These are phyloP conservation scores for Syncephalis fuscata DNA, from an alignment of 371 early-diverging fungal genomes.

Conservation along the genomic window DNA sequence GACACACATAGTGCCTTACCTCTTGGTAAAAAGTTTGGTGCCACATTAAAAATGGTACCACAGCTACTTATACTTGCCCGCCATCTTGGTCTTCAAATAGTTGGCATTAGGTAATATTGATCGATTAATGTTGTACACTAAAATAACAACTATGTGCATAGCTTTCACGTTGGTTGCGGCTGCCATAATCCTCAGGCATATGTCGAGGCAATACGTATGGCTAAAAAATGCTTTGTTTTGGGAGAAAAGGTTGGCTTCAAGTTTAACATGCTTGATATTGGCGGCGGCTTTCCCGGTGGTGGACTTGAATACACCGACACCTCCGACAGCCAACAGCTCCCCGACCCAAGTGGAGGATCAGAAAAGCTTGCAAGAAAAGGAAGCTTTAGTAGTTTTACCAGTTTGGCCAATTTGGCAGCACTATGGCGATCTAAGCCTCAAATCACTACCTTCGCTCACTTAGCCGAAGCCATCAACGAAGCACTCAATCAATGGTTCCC, in stretches of 20 bases:
- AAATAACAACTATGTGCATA: slow-evolving; percentile 21
- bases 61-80: slow-evolving; percentile 55
- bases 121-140: slow-evolving; percentile 5
- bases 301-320: slow-evolving; percentile 11
- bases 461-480: slow-evolving; percentile 31
- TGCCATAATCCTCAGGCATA: slow-evolving; percentile 81
- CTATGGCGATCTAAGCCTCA: too few species aligned
- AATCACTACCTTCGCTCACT: slow-evolving; percentile 25
- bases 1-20: slow-evolving; percentile 83
- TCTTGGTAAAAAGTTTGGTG: slow-evolving; percentile 94
- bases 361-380: too few species aligned
- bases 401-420: too few species aligned
- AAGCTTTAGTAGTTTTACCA: too few species aligned
- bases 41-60: slow-evolving; percentile 49
- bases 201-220: slow-evolving; percentile 71
- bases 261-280: slow-evolving; percentile 77
- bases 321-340: too few species aligned
- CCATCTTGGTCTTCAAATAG: slow-evolving; percentile 62
- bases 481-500: slow-evolving; percentile 46
- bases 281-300: slow-evolving; percentile 88
- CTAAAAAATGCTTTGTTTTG: slow-evolving; percentile 74
- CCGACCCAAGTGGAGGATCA: too few species aligned
- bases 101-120: slow-evolving; percentile 55
- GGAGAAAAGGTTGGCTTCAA: slow-evolving; percentile 53
- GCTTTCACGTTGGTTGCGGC: slow-evolving; percentile 90